Evolutionary conservation across 2,329 filamentous ascomycete genomes (phyloP).

Genomic region (Neonectria faginata): DNA sequence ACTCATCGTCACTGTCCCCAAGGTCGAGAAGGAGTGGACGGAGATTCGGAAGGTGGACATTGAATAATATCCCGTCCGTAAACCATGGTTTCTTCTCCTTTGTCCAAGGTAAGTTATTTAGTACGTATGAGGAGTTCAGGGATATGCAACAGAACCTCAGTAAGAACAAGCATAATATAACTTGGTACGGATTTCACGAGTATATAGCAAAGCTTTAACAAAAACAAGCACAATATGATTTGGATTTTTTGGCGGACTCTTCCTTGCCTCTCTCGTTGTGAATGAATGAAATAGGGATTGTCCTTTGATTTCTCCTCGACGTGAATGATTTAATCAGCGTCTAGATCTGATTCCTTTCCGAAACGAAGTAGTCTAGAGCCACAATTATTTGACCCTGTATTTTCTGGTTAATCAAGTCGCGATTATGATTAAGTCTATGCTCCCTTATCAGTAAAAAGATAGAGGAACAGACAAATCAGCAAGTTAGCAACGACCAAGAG

Average conservation of each 20-base stretch:
- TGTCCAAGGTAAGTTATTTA: slow-evolving; percentile 7
- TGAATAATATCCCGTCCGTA: slow-evolving; percentile 49
- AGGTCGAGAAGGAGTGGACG: slow-evolving; percentile 74
- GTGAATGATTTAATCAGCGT: not conserved
- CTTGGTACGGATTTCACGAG: slow-evolving; percentile 12
- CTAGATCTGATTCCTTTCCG: too few species aligned
- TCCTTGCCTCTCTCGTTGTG: not conserved
- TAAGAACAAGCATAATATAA: not conserved
- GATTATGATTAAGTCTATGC: too few species aligned
- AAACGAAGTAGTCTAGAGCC: too few species aligned
- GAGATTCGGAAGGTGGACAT: slow-evolving; percentile 72
- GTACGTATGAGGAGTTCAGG: not conserved
- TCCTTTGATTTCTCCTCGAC: not conserved
- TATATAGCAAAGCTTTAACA: slow-evolving; percentile 9
- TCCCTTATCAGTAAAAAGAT: too few species aligned
- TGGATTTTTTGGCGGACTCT: slow-evolving; percentile 13
- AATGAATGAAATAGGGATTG: not conserved
- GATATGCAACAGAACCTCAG: not conserved
- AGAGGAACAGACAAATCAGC: too few species aligned
- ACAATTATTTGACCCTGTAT: too few species aligned
- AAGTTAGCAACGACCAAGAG: too few species aligned
- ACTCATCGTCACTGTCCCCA: slow-evolving; percentile 80
- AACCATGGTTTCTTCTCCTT: not conserved
- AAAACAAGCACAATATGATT: slow-evolving; percentile 4
- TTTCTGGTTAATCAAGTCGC: too few species aligned